These are phyloP conservation scores for Nitzschia sp. DNA, from an alignment of 108 stramenopile species.

Conservation along the genomic window DNA sequence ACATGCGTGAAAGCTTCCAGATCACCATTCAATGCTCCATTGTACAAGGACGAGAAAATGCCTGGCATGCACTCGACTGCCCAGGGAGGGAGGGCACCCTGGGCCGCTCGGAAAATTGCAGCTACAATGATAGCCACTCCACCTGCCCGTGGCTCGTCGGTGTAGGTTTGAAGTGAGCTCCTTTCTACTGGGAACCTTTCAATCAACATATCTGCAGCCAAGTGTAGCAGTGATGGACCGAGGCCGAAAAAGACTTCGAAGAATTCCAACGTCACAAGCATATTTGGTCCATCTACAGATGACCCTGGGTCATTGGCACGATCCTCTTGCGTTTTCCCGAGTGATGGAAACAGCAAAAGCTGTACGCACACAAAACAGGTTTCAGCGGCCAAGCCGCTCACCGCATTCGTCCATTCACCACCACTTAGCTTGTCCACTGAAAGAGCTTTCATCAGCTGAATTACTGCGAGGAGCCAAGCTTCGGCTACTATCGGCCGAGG, in stretches of 20 bases:
- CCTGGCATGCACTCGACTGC: slow-evolving; percentile 72
- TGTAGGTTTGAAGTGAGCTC: not conserved
- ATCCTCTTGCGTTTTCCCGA: slow-evolving; percentile 41
- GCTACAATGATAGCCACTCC: slow-evolving; percentile 68
- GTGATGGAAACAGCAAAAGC: slow-evolving; percentile 51
- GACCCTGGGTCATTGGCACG: slow-evolving; percentile 53
- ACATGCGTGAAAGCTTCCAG: slow-evolving; percentile 43
- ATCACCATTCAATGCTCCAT: slow-evolving; percentile 39
- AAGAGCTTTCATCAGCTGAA: slow-evolving; percentile 13
- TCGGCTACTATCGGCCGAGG: slow-evolving; percentile 74
- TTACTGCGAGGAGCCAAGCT: slow-evolving; percentile 61
- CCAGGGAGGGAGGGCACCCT: slow-evolving; percentile 83
- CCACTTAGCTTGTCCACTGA: not conserved
- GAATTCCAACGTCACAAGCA: slow-evolving; percentile 72
- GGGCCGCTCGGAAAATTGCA: slow-evolving; percentile 63
- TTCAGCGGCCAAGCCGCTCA: slow-evolving; percentile 47
- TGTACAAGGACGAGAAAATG: slow-evolving; percentile 52
- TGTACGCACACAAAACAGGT: slow-evolving; percentile 46
- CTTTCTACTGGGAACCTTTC: slow-evolving; percentile 23
- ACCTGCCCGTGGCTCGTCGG: slow-evolving; percentile 22
- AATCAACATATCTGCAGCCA: slow-evolving; percentile 24
- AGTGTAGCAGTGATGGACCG: slow-evolving; percentile 48
- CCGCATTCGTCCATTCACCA: slow-evolving; percentile 14
- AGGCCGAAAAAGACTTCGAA: slow-evolving; percentile 43
- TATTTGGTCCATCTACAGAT: slow-evolving; percentile 81